Percentiles rank a stretch among this genome's conserved stretches.
These are phyloP conservation scores for Echeveria elegans DNA, from an alignment of 164 flowering plant genomes.

Conservation along the genomic window DNA sequence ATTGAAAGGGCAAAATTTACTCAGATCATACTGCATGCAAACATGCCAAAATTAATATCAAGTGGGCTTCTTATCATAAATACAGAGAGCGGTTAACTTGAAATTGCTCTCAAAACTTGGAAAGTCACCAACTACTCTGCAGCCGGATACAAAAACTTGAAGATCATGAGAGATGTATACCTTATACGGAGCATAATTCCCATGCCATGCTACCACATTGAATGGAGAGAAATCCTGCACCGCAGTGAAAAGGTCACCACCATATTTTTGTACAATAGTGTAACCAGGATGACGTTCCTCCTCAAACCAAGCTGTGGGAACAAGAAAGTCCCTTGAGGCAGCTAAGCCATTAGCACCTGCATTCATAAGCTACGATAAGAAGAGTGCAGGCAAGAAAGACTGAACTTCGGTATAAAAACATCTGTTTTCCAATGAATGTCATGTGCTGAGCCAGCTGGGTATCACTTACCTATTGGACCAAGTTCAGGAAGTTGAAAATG, in stretches of 20 bases:
- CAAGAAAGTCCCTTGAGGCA: conserved; percentile 82
- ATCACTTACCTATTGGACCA: conserved; percentile 76
- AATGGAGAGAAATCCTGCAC: conserved; percentile 93
- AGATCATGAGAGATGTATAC: conserved; percentile 18
- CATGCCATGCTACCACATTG: conserved; percentile 98
- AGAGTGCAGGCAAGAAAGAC: neutral
- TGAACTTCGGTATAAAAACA: neutral
- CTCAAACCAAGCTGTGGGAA: conserved; percentile 82
- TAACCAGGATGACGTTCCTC: conserved; percentile 43
- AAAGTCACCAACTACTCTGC: neutral
- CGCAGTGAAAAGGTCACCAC: conserved; percentile 89
- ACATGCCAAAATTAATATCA: neutral
- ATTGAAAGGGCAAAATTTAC: conserved; percentile 82
- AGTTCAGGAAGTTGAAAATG: conserved; percentile 96
- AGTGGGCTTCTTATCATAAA: neutral
- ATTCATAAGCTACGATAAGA: conserved; percentile 5
- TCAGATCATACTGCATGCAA: conserved; percentile 73
- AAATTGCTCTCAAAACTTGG: neutral
- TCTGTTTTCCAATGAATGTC: neutral
- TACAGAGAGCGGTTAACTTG: neutral
- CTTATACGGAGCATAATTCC: conserved; percentile 95
- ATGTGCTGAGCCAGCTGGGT: neutral
- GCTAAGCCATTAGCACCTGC: conserved; percentile 98
- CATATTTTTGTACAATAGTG: conserved; percentile 76
- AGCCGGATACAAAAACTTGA: neutral